A percentile compares a stretch with the other conserved stretches of the same genome.
Evolutionary conservation across 345 rosid species (phyloP).

Genomic region (Eucalyptus brandiana): DNA sequence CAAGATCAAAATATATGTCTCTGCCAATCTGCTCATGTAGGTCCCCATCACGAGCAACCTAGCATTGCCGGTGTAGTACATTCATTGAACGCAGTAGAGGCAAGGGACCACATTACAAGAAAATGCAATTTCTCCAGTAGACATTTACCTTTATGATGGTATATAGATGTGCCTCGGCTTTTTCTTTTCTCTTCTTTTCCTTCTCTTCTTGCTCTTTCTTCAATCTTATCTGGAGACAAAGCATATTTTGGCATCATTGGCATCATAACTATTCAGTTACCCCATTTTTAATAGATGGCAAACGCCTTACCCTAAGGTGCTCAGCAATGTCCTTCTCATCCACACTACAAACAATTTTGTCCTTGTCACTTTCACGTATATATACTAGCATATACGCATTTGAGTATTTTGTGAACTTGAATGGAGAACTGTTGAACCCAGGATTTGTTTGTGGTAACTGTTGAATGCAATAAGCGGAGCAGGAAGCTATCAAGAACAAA

Average conservation of each 20-base stretch:
- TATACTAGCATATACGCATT: conserved; percentile 52
- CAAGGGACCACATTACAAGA: neutral
- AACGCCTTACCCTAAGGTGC: conserved; percentile 29
- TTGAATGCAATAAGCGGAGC: neutral
- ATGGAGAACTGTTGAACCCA: conserved; percentile 41
- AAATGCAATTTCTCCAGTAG: neutral
- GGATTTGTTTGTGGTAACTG: conserved; percentile 47
- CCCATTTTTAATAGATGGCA: neutral
- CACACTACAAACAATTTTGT: conserved; percentile 39
- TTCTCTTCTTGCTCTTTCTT: conserved; percentile 58
- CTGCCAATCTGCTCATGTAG: conserved; percentile 43
- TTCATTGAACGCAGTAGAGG: neutral
- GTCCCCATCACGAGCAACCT: conserved; percentile 50
- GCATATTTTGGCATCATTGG: neutral
- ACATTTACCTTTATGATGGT: conserved; percentile 36
- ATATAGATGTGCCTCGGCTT: conserved; percentile 51
- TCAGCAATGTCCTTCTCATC: conserved; percentile 51
- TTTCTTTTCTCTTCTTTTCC: conserved; percentile 44
- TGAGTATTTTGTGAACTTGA: conserved; percentile 44
- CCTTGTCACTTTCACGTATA: conserved; percentile 46
- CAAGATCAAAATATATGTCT: conserved; percentile 52
- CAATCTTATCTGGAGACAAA: conserved; percentile 22
- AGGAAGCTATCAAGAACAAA: neutral
- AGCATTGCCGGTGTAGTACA: neutral
- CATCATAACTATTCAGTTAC: neutral